Evolutionary conservation across 129 eudicot species (phyloP).

Genomic region (Helichrysum umbraculigerum): DNA sequence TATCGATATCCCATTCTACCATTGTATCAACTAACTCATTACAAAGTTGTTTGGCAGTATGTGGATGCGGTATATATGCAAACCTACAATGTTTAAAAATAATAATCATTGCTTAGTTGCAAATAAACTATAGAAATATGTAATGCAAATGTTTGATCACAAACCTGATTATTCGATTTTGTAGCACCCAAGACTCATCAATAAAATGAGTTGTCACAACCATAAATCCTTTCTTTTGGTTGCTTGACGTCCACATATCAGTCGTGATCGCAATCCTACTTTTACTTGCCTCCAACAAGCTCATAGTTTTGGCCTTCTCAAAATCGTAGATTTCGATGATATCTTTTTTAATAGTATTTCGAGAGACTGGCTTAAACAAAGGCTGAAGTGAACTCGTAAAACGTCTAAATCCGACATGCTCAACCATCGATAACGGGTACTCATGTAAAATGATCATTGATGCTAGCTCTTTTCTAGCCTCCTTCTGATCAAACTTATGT

Average conservation of each 20-base stretch:
- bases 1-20: not conserved
- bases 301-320: not conserved
- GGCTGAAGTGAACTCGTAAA: not conserved
- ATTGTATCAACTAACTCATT: not conserved
- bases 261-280: not conserved
- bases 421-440: slow-evolving; percentile 1
- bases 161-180: not conserved
- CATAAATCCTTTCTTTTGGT: not conserved
- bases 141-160: no score
- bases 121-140: no score
- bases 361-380: not conserved
- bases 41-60: not conserved
- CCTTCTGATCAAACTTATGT: not conserved
- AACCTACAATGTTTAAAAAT: not conserved
- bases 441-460: not conserved
- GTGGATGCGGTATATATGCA: not conserved
- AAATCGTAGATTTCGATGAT: not conserved
- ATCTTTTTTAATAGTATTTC: not conserved
- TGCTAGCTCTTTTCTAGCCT: not conserved
- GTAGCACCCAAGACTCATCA: not conserved
- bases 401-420: not conserved
- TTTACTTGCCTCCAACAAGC: not conserved
- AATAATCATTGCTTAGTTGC: not conserved
- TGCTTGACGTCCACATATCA: not conserved
- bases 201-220: no score